Percentiles rank a stretch among this genome's conserved stretches.
These are phyloP conservation scores for Ramalina intermedia DNA, from an alignment of 495 filamentous ascomycete species.

Conservation along the genomic window DNA sequence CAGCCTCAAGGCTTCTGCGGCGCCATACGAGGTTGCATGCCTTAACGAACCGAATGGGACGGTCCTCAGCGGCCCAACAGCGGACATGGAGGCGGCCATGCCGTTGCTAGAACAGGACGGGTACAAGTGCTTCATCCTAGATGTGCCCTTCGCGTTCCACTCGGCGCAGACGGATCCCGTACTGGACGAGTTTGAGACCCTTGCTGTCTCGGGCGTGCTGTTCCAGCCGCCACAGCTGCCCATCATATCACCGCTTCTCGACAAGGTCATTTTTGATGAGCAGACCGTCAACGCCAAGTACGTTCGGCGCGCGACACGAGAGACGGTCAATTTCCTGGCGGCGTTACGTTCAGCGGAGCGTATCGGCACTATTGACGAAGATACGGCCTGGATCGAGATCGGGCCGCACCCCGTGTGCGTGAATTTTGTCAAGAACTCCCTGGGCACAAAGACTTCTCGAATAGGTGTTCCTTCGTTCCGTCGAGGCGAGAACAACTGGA, in stretches of 20 bases:
- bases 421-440: conserved; percentile 12
- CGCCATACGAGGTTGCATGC: conserved; percentile 37
- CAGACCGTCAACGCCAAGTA: conserved; percentile 19
- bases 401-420: conserved; percentile 27
- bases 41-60: conserved; percentile 47
- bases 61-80: conserved; percentile 40
- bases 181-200: conserved; percentile 28
- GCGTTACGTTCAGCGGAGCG: conserved; percentile 17
- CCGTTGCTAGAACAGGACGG: conserved; percentile 7
- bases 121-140: conserved; percentile 22
- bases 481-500: conserved; percentile 32
- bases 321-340: conserved; percentile 20
- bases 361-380: conserved; percentile 10
- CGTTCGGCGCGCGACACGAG: conserved; percentile 16
- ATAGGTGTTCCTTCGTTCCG: conserved; percentile 30
- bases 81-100: conserved; percentile 19
- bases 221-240: conserved; percentile 22
- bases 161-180: conserved; percentile 37
- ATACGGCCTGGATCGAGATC: conserved; percentile 26
- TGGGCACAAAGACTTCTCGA: too few relatives aligned
- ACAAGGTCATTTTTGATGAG: conserved; percentile 9
- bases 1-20: conserved; percentile 15
- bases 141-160: conserved; percentile 41
- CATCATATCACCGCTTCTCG: conserved; percentile 21
- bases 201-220: conserved; percentile 19